A percentile compares a stretch with the other conserved stretches of the same genome.
Evolutionary conservation across 768 basidiomycete genomes (phyloP).

Genomic region (Pleurotus platypus): DNA sequence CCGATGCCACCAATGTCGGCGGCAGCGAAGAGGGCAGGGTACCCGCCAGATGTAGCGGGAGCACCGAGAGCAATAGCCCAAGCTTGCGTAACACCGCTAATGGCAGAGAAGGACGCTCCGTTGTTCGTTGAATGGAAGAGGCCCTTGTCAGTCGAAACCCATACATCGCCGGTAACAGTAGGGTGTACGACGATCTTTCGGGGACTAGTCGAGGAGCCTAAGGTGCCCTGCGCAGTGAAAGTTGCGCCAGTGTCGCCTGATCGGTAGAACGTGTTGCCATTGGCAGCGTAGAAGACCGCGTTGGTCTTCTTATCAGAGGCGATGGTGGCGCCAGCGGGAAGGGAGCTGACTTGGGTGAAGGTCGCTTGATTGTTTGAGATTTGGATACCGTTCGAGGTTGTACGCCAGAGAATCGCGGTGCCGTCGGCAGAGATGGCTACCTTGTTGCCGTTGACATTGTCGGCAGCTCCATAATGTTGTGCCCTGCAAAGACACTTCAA

Average conservation of each 20-base stretch:
- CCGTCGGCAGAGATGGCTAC: constrained; percentile 50
- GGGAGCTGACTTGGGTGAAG: constrained; percentile 45
- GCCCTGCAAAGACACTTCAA: constrained; percentile 23
- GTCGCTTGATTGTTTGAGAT: constrained; percentile 48
- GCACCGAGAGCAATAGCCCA: constrained; percentile 61
- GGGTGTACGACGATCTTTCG: constrained; percentile 54
- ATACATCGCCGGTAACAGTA: constrained; percentile 53
- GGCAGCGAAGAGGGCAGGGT: constrained; percentile 54
- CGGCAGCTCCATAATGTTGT: constrained; percentile 52
- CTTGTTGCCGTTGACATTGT: constrained; percentile 39
- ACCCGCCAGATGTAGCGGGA: constrained; percentile 40
- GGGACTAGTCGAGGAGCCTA: constrained; percentile 46
- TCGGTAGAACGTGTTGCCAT: constrained; percentile 53
- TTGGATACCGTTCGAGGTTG: constrained; percentile 41
- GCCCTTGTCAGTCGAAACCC: constrained; percentile 57
- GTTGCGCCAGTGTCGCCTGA: constrained; percentile 55
- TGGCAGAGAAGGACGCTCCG: constrained; percentile 44
- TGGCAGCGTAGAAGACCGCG: constrained; percentile 57
- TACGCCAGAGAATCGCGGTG: constrained; percentile 57
- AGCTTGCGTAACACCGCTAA: constrained; percentile 44
- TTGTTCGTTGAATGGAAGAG: constrained; percentile 56
- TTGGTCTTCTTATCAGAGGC: constrained; percentile 62
- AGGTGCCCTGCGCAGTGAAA: constrained; percentile 37
- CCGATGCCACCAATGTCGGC: constrained; percentile 48
- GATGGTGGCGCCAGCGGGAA: constrained; percentile 52